phyloP scores from a whole-genome alignment of 2,329 filamentous ascomycete species.

The Xylariaceae sp. region DNA sequence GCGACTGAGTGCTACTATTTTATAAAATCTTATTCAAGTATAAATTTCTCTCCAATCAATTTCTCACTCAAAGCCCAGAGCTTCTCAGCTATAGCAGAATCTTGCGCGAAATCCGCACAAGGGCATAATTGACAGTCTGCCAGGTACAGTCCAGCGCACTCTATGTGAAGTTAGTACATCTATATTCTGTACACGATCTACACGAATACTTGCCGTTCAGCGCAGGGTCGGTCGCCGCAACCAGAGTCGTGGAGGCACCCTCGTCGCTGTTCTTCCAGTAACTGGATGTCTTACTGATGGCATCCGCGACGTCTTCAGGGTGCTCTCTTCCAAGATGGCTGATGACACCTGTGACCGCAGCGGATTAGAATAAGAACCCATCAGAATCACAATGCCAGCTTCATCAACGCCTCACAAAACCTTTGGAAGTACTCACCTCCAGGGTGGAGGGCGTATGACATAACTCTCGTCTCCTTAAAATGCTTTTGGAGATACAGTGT shows the following conservation, averaged over 20 bases:
- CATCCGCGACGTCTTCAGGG: constrained; percentile 26
- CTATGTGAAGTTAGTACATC: constrained; percentile 12
- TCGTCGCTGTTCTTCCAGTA: constrained; percentile 31
- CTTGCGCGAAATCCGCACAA: constrained; percentile 21
- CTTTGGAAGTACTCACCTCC: constrained; percentile 27
- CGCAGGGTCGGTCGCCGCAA: constrained; percentile 30
- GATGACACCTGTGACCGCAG: constrained; percentile 24
- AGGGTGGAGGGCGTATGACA: constrained; percentile 38
- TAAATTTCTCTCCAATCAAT: constrained; percentile 33
- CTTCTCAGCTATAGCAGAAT: constrained; percentile 29
- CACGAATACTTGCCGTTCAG: constrained; percentile 21
- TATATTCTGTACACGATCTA: not conserved
- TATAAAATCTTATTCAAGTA: constrained; percentile 8
- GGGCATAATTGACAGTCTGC: constrained; percentile 33
- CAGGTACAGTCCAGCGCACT: constrained; percentile 30
- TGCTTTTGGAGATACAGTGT: constrained; percentile 34
- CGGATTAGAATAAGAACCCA: not conserved
- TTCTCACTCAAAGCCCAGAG: constrained; percentile 40
- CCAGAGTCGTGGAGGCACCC: constrained; percentile 30
- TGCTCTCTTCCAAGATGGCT: constrained; percentile 32
- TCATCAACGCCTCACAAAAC: no score
- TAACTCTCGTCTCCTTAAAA: constrained; percentile 27
- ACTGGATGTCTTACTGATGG: constrained; percentile 20
- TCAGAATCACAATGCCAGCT: not conserved
- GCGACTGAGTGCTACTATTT: no score